phyloP scores from a whole-genome alignment of 352 stramenopile species.

The Phytopythium chamaehyphon region DNA sequence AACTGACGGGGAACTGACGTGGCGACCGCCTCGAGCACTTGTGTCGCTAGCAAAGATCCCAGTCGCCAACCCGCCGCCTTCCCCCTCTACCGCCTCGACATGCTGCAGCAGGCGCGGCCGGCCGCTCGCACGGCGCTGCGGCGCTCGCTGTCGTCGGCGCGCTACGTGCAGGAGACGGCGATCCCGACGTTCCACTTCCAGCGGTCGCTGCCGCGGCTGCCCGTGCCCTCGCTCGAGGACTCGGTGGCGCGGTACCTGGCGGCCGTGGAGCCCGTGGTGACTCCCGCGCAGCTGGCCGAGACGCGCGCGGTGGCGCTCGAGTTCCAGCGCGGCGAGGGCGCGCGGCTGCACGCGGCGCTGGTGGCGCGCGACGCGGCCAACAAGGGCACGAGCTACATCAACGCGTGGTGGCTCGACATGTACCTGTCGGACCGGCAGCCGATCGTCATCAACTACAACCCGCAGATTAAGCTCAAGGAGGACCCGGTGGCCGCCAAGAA shows the following conservation, averaged over 20 bases:
- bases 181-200: constrained; percentile 89
- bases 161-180: constrained; percentile 83
- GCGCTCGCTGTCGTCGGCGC: constrained; percentile 25
- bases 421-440: constrained; percentile 86
- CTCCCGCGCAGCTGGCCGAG: constrained; percentile 43
- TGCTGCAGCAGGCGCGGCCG: constrained; percentile 3
- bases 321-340: constrained; percentile 58
- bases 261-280: constrained; percentile 72
- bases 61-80: not conserved
- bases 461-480: constrained; percentile 87
- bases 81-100: not conserved
- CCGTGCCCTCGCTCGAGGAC: constrained; percentile 87
- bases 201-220: constrained; percentile 76
- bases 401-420: constrained; percentile 93
- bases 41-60: constrained; percentile 1
- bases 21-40: no score
- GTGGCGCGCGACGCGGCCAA: constrained; percentile 73
- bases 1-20: not conserved
- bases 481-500: constrained; percentile 83
- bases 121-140: not conserved
- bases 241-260: constrained; percentile 73
- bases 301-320: constrained; percentile 45
- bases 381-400: constrained; percentile 89
- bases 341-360: constrained; percentile 69
- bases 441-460: constrained; percentile 90